A percentile compares a stretch with the other conserved stretches of the same genome.
phyloP scores from a whole-genome alignment of 345 rosid species.

The Gossypioides kirkii region DNA sequence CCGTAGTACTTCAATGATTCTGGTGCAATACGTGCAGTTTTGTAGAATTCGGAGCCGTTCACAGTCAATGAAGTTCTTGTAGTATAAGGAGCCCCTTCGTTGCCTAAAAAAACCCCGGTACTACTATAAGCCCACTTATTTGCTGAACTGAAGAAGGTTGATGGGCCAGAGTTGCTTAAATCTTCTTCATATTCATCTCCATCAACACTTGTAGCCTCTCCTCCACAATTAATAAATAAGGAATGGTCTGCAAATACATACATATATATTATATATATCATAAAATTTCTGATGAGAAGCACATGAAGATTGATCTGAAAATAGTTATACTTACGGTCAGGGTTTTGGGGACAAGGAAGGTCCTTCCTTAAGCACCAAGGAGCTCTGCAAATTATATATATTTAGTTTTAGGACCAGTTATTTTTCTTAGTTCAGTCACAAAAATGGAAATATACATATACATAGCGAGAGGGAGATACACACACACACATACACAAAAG shows the following conservation, averaged over 20 bases:
- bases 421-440: background rate
- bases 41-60: conserved; percentile 32
- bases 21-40: conserved; percentile 64
- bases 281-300: background rate
- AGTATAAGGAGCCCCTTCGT: background rate
- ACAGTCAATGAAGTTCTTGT: conserved; percentile 27
- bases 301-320: background rate
- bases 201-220: conserved; percentile 16
- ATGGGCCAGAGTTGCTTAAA: conserved; percentile 21
- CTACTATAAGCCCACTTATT: conserved; percentile 75
- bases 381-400: conserved; percentile 25
- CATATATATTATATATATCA: background rate
- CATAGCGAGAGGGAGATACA: background rate
- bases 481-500: background rate
- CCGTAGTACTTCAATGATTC: conserved; percentile 77
- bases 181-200: conserved; percentile 48
- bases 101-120: conserved; percentile 45
- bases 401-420: background rate
- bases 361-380: conserved; percentile 65
- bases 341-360: conserved; percentile 51
- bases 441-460: background rate
- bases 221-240: conserved; percentile 79
- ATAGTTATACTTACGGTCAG: conserved; percentile 40
- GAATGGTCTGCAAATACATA: conserved; percentile 43
- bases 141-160: conserved; percentile 28